These are phyloP conservation scores for Mortierella hygrophila DNA, from an alignment of 192 early-diverging fungal species.

Conservation along the genomic window DNA sequence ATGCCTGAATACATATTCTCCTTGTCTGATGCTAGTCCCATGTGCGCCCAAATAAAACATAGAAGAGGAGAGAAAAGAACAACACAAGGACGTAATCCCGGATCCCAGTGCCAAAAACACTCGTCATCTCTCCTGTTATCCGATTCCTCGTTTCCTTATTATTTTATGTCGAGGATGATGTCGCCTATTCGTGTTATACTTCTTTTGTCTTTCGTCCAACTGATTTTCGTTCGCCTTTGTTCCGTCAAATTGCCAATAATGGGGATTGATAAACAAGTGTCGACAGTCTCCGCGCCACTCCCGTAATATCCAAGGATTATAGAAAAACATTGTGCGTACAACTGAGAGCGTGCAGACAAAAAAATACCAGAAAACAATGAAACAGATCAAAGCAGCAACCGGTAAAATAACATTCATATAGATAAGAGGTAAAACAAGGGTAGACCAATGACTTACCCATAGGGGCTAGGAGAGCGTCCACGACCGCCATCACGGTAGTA, in stretches of 20 bases:
- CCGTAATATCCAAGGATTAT: not conserved
- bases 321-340: not conserved
- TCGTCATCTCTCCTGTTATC: not conserved
- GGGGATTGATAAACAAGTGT: constrained; percentile 1
- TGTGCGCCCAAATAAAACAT: not conserved
- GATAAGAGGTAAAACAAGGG: not conserved
- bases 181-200: not conserved
- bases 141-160: not conserved
- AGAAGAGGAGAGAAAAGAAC: not conserved
- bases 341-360: not conserved
- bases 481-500: constrained; percentile 45
- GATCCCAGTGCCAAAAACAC: not conserved
- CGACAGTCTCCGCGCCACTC: not conserved
- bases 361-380: not conserved
- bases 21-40: not conserved
- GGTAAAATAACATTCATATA: not conserved
- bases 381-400: not conserved
- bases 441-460: constrained; percentile 40
- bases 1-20: constrained; percentile 10
- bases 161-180: not conserved
- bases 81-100: not conserved
- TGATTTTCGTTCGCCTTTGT: not conserved
- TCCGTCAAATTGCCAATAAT: not conserved
- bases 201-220: not conserved
- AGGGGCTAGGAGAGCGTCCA: constrained; percentile 58